A percentile compares a stretch with the other conserved stretches of the same genome.
Evolutionary conservation across 176 grass and related monocot genomes (phyloP).

Genomic region (Typha latifolia): DNA sequence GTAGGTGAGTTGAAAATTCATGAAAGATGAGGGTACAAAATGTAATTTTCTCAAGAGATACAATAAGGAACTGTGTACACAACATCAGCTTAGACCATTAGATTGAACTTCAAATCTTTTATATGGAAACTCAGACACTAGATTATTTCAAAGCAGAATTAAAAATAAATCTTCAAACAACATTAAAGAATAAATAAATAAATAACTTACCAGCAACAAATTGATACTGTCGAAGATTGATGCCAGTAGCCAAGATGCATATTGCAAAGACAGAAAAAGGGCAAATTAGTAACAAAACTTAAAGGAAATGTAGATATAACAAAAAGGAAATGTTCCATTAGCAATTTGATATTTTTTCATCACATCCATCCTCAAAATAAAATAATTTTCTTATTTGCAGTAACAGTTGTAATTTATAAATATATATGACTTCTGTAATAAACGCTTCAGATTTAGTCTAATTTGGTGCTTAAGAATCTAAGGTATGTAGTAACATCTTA

Average conservation of each 20-base stretch:
- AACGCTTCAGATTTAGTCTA: too few relatives aligned
- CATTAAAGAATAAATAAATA: background rate
- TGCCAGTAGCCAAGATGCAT: conserved; percentile 15
- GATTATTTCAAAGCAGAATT: conserved; percentile 8
- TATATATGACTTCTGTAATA: too few relatives aligned
- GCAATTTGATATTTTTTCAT: too few relatives aligned
- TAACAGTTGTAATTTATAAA: too few relatives aligned
- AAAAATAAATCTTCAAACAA: background rate
- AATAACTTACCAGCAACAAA: conserved; percentile 87
- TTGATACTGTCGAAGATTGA: conserved; percentile 60
- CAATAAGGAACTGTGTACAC: too few relatives aligned
- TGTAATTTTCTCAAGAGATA: too few relatives aligned
- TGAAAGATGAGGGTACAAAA: too few relatives aligned
- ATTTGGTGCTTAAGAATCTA: too few relatives aligned
- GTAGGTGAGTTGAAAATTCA: too few relatives aligned
- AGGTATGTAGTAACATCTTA: too few relatives aligned
- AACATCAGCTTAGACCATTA: background rate
- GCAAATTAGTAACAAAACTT: conserved; percentile 22
- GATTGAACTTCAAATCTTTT: background rate
- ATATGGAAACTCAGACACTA: background rate
- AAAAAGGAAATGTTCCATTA: background rate
- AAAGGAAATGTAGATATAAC: conserved; percentile 6
- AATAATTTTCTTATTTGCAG: too few relatives aligned
- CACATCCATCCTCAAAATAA: too few relatives aligned
- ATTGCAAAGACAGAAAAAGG: background rate